Evolutionary conservation across 1,284 basidiomycete species (phyloP), one percentile per base, ranked within the genome.

Genomic region (Trametes polyzona): DNA sequence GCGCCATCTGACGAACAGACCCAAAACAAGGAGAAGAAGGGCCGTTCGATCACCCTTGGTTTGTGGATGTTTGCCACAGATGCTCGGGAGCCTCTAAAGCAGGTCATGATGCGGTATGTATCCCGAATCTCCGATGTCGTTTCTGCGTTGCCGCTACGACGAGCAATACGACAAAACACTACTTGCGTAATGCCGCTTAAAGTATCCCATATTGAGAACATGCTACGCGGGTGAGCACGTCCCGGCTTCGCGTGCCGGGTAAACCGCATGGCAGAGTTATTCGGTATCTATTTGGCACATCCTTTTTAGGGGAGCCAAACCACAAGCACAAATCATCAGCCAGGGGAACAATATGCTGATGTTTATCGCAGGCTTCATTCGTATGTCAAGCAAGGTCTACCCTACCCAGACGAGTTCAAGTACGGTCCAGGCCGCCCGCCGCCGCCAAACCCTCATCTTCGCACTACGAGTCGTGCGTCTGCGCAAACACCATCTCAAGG

Each of bases 1-100:
- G 27, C 65, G 37, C 52, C 66, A 26, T 58, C 63, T 3, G 64
- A 66, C 30, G 57, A 69, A n/a, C 52, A 23, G 17, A 39, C 50
- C 16, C 55, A 64, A 26, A 51, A 63, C 27, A 65, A 65, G 44
- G 75, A 74, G 36, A 76, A 82, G 64, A 87, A 86, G 67, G 86
- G 86, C n/a, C 74, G 69, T 21, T 73, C 79, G 2, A 75, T 76
- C 40, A 88, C 86, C 2, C 81, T 91, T 57, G 92, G 92, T 2
- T 76, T 95, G 9, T 95, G 93, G 93, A 88, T 89, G 70, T 87
- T 85, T 65, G 81, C 88, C 29, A 83, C 84, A 14, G 86, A 87
- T 52, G 83, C 86, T 30, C 79, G 91, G 39, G 87, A 89, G 67
- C 81, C 83, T 23, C 78, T 94, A 69, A 84, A 80, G 57, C 81